Percentiles rank a stretch among this genome's conserved stretches.
phyloP scores from a whole-genome alignment of 768 basidiomycete genomes.

The Floccularia luteovirens region DNA sequence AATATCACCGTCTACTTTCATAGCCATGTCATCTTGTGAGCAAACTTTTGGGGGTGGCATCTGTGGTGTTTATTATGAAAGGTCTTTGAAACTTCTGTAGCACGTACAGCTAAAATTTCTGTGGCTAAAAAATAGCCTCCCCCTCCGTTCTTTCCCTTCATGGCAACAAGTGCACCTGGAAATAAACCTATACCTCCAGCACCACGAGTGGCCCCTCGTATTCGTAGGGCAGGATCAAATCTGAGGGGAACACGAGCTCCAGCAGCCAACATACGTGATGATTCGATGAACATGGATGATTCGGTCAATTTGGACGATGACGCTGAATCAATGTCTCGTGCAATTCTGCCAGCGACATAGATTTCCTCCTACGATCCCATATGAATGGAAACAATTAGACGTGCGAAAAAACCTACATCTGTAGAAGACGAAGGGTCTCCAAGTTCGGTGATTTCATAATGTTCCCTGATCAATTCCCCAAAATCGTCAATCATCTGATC shows the following conservation, averaged over 20 bases:
- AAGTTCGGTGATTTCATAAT: conserved; percentile 68
- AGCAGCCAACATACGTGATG: conserved; percentile 67
- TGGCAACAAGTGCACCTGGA: conserved; percentile 80
- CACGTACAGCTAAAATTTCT: conserved; percentile 72
- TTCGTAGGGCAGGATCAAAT: conserved; percentile 57
- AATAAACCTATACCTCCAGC: conserved; percentile 69
- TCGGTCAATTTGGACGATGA: conserved; percentile 65
- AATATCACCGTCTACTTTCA: conserved; percentile 28
- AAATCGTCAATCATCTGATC: conserved; percentile 87
- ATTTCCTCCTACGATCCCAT: conserved; percentile 47
- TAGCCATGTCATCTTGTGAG: conserved; percentile 24
- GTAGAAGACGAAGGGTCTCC: conserved; percentile 57
- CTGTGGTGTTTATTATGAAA: neutral
- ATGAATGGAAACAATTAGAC: conserved; percentile 5
- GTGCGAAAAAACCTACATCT: conserved; percentile 22
- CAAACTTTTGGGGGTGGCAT: conserved; percentile 58
- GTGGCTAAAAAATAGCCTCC: conserved; percentile 81
- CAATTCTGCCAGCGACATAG: conserved; percentile 67
- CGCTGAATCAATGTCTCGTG: conserved; percentile 55
- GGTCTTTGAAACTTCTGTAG: neutral
- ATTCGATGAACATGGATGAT: conserved; percentile 69
- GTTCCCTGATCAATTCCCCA: conserved; percentile 60
- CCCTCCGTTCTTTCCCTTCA: conserved; percentile 88
- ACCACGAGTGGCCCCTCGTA: conserved; percentile 58
- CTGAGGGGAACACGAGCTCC: conserved; percentile 65